Evolutionary conservation across 208 protist genomes (phyloP).

Genomic region (Leishmania amazonensis): DNA sequence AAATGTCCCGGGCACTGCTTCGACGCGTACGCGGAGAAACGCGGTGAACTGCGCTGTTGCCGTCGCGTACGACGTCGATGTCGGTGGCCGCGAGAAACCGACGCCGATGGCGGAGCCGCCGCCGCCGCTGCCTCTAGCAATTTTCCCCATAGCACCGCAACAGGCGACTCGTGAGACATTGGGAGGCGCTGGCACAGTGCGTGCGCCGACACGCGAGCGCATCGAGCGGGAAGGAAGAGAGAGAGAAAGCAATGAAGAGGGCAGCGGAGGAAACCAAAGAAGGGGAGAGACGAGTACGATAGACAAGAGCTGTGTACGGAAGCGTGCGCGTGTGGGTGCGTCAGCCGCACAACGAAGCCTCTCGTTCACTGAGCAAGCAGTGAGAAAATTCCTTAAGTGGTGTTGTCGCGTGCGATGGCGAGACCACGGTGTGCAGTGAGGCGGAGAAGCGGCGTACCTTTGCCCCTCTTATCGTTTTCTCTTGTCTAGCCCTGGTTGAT

Average conservation of each 20-base stretch:
- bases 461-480: not conserved
- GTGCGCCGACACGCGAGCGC: not conserved
- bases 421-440: not conserved
- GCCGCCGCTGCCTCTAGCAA: conserved; percentile 14
- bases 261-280: not conserved
- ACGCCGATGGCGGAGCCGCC: not conserved
- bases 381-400: not conserved
- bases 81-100: not conserved
- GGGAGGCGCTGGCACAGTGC: not conserved
- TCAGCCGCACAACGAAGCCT: not conserved
- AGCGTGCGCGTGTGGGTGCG: not conserved
- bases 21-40: conserved; percentile 14
- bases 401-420: not conserved
- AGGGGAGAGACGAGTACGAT: not conserved
- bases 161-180: conserved; percentile 15
- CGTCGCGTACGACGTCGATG: conserved; percentile 1
- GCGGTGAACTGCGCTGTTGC: not conserved
- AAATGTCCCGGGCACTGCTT: conserved; percentile 23
- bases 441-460: not conserved
- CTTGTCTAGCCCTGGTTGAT: not conserved
- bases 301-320: not conserved
- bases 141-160: conserved; percentile 26
- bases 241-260: not conserved
- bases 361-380: not conserved
- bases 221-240: not conserved